Evolutionary conservation across 2,329 filamentous ascomycete species (phyloP), one percentile per base, ranked within the genome.

Genomic region (Trichoderma polysporum): DNA sequence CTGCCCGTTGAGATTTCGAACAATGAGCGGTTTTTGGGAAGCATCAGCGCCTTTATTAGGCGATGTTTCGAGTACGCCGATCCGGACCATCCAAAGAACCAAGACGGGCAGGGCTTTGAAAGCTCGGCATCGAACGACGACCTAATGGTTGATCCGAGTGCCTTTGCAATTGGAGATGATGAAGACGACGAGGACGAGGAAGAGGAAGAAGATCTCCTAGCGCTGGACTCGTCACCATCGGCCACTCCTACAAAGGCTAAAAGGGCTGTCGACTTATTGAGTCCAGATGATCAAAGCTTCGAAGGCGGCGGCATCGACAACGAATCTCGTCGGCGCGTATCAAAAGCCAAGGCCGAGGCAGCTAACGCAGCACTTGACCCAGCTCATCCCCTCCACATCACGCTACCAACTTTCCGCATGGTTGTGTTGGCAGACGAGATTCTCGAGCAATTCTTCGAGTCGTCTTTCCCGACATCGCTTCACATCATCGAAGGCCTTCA

Each of bases 11-110:
- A 84, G n/a, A 81, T 84, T 73, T 82, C 91, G 66, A 87, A 90
- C 47, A 95, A 96, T 71, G 95, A 98, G 78, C 88, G 90, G 62
- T 98, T 99, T 75, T 81, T 99, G 29, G 92, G 91, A 69, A 97
- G 94, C 69, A 93, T 99, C 61, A 97, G 93, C 72, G 93, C 93
- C 2, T 99, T 99, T 76, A 99, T 98, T 68, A 87, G 94, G 70
- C 87, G 95, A 68, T 99, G 95, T 78, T 99, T 99, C 71, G 95
- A 99, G 79, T 99, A 99, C 75, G 95, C 95, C 6, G 95, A 99
- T 74, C 94, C 95, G 1, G 94, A 96, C 74, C 90, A 91, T 70
- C 89, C 90, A 1, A 84, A 85, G 75, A 85, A 88, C 70, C 84
- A 88, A 68, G 78, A 78, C 49, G 76, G 79, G 10, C 76, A 78